Evolutionary conservation across 1,139 yeast genomes (phyloP), one percentile per base, ranked within the genome.

Genomic region (Saccharomyces hybrid): DNA sequence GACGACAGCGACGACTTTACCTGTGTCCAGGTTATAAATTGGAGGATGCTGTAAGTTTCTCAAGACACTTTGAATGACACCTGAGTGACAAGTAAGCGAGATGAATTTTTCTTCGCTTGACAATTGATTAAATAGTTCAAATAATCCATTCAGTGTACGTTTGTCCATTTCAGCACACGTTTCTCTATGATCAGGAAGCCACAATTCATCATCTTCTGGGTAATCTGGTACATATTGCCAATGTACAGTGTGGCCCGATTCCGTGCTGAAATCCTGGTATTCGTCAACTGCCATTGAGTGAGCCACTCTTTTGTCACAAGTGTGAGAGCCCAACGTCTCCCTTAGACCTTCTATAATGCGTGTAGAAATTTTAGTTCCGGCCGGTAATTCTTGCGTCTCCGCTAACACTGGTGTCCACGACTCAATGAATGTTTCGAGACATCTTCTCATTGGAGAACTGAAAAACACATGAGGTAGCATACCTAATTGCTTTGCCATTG

Each of bases 261-360:
- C 26, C 20, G 60, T 26, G 44, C 52, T 48, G 32, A 49, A 57
- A 42, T 60, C 51, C 51, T 63, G 65, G 48, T 64, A 65, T 46
- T 64, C 64, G 2, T 48, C 48, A 8, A 57, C 51, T 2, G 61
- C 53, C n/a, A 49, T 53, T 6, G 62, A 54, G 56, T 65, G 54
- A 57, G 65, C 50, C 55, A 66, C 62, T 53, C 93, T 70, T 65
- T 79, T 76, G 67, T 86, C 90, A 66, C 95, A 86, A 2, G 82
- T 70, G 65, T 86, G 88, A 14, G 73, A 73, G 1, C 93, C 93
- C 28, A 83, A 76, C 0, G 84, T 82, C 66, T 86, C 95, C 52
- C 95, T 73, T 5, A 86, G 62, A 47, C 77, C 75, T 55, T 86
- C 93, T 50, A 72, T 69, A 38, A 38, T 38, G 25, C 44, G 44